phyloP scores from a whole-genome alignment of 2,329 filamentous ascomycete genomes.

The Akanthomyces dipterigenus region DNA sequence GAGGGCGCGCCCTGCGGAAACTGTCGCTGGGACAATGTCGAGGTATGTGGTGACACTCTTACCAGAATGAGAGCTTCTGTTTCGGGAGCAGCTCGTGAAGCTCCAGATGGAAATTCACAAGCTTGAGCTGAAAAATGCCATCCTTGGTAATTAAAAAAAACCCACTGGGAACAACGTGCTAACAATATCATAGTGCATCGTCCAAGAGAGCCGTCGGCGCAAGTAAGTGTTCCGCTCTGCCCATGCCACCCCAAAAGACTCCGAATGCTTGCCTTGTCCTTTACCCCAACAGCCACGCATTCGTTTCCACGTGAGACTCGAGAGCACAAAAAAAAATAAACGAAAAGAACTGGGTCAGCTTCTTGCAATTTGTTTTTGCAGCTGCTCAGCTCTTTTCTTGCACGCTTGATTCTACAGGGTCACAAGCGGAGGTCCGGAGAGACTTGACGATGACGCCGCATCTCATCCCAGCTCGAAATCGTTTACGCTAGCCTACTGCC shows the following conservation, averaged over 20 bases:
- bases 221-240: slow-evolving; percentile 52
- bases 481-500: neutral
- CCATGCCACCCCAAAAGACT: neutral
- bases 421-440: slow-evolving; percentile 6
- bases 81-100: no score
- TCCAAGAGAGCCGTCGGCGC: slow-evolving; percentile 77
- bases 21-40: slow-evolving; percentile 72
- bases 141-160: neutral
- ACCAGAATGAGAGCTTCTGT: neutral
- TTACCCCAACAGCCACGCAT: slow-evolving; percentile 3
- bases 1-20: slow-evolving; percentile 84
- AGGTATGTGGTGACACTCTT: slow-evolving; percentile 30
- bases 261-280: neutral
- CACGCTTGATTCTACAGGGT: neutral
- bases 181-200: slow-evolving; percentile 45
- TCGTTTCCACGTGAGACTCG: neutral
- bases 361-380: neutral
- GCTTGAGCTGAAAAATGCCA: neutral
- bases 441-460: slow-evolving; percentile 5
- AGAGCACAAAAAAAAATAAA: neutral
- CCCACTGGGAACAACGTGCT: neutral
- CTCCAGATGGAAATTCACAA: neutral
- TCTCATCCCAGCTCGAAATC: neutral
- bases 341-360: neutral
- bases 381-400: neutral